These are phyloP conservation scores for Setaria viridis DNA, from an alignment of 202 grass and related monocot genomes.

Conservation along the genomic window DNA sequence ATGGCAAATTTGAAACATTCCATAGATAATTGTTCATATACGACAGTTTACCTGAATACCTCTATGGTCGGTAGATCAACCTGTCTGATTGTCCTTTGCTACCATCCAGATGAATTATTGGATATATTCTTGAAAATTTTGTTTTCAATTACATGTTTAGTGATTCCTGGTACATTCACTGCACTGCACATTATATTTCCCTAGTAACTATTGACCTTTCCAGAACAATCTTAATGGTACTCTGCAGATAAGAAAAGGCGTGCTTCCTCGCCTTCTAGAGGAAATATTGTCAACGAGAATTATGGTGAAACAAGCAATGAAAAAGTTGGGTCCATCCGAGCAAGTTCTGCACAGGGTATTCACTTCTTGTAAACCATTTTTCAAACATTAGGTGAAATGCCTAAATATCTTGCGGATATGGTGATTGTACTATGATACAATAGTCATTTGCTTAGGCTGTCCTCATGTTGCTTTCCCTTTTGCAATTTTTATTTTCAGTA, in stretches of 20 bases:
- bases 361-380: constrained; percentile 39
- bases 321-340: constrained; percentile 74
- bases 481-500: constrained; percentile 27
- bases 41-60: constrained; percentile 17
- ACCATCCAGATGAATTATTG: constrained; percentile 20
- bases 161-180: neutral
- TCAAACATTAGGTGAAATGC: constrained; percentile 13
- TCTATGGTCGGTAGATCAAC: constrained; percentile 15
- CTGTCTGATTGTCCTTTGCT: constrained; percentile 18
- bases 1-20: constrained; percentile 13
- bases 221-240: constrained; percentile 36
- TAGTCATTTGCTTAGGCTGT: constrained; percentile 20
- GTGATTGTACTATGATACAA: constrained; percentile 19
- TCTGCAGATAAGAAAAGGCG: constrained; percentile 90
- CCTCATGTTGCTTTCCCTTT: constrained; percentile 11
- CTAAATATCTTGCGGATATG: constrained; percentile 26
- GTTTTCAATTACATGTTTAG: constrained; percentile 27
- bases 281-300: constrained; percentile 97
- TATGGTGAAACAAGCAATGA: constrained; percentile 95
- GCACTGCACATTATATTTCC: constrained; percentile 14
- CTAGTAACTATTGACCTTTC: constrained; percentile 29
- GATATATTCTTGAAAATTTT: constrained; percentile 42
- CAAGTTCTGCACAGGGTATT: constrained; percentile 89
- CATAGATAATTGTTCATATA: constrained; percentile 4
- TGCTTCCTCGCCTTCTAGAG: constrained; percentile 78